Evolutionary conservation across 768 basidiomycete species (phyloP).

Genomic region (Serendipita sp.): DNA sequence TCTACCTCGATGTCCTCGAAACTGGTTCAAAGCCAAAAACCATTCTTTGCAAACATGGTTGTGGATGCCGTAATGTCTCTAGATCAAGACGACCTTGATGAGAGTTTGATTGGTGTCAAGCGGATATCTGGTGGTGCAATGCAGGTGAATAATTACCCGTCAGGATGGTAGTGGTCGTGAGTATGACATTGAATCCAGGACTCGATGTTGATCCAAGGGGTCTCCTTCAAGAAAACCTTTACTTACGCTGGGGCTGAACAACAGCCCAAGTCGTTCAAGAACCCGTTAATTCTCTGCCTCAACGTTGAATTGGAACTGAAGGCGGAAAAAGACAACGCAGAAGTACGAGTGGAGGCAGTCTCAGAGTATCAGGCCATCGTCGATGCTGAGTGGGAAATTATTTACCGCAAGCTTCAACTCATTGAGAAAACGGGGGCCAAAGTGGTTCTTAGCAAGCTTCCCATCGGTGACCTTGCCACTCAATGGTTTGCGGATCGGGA

Average conservation of each 20-base stretch:
- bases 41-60: conserved; percentile 98
- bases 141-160: conserved; percentile 29
- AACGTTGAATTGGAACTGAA: conserved; percentile 98
- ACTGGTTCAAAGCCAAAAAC: conserved; percentile 95
- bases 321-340: conserved; percentile 98
- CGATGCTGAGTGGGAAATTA: conserved; percentile 99
- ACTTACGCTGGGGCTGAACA: conserved; percentile 98
- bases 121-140: conserved; percentile 95
- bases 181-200: conserved; percentile 26
- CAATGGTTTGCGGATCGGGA: conserved; percentile 99
- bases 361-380: conserved; percentile 99
- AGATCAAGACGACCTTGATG: conserved; percentile 87
- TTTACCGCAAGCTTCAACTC: conserved; percentile 90
- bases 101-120: conserved; percentile 91
- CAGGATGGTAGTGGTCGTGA: background rate
- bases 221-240: conserved; percentile 99
- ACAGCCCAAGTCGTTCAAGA: conserved; percentile 81
- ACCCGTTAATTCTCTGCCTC: conserved; percentile 82
- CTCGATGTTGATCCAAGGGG: conserved; percentile 73
- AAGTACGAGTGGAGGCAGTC: conserved; percentile 91
- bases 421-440: conserved; percentile 94
- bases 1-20: conserved; percentile 99
- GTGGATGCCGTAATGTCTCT: conserved; percentile 90
- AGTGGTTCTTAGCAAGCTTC: conserved; percentile 93
- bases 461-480: conserved; percentile 95